These are phyloP conservation scores for Boletus tylopilopsis DNA, from an alignment of 768 basidiomycete species.

Conservation along the genomic window DNA sequence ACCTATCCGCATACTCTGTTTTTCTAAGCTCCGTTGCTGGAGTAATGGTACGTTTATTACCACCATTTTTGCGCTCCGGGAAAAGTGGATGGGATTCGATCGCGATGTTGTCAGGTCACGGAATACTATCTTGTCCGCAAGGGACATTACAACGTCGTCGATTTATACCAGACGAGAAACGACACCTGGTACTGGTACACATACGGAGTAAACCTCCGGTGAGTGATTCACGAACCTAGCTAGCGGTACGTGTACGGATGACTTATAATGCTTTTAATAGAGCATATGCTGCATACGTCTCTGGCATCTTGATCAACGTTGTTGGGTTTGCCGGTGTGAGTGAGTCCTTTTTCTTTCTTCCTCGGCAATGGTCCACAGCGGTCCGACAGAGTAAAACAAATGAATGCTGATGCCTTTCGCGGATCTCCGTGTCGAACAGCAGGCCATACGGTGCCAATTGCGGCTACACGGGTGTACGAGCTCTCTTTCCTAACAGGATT, in stretches of 20 bases:
- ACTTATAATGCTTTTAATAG: slow-evolving; percentile 26
- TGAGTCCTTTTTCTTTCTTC: slow-evolving; percentile 27
- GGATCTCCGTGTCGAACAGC: slow-evolving; percentile 30
- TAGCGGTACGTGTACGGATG: neutral
- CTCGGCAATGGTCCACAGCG: neutral
- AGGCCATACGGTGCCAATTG: slow-evolving; percentile 57
- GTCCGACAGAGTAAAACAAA: neutral
- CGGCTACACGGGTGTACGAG: slow-evolving; percentile 69
- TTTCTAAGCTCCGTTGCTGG: slow-evolving; percentile 80
- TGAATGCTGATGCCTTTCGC: neutral
- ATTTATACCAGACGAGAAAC: slow-evolving; percentile 57
- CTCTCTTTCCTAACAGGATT: slow-evolving; percentile 87
- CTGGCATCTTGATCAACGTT: slow-evolving; percentile 79
- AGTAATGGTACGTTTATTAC: slow-evolving; percentile 54
- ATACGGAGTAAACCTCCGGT: slow-evolving; percentile 70
- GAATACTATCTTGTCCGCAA: slow-evolving; percentile 75
- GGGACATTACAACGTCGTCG: slow-evolving; percentile 66
- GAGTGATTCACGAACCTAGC: neutral
- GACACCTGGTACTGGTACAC: slow-evolving; percentile 77
- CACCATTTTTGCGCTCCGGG: neutral
- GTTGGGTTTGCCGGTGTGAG: slow-evolving; percentile 79
- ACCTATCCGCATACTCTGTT: slow-evolving; percentile 78
- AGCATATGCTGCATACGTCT: slow-evolving; percentile 62
- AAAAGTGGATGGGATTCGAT: neutral
- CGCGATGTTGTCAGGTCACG: slow-evolving; percentile 45